Evolutionary conservation across 768 basidiomycete genomes (phyloP).

Genomic region (Mycena vulgaris): DNA sequence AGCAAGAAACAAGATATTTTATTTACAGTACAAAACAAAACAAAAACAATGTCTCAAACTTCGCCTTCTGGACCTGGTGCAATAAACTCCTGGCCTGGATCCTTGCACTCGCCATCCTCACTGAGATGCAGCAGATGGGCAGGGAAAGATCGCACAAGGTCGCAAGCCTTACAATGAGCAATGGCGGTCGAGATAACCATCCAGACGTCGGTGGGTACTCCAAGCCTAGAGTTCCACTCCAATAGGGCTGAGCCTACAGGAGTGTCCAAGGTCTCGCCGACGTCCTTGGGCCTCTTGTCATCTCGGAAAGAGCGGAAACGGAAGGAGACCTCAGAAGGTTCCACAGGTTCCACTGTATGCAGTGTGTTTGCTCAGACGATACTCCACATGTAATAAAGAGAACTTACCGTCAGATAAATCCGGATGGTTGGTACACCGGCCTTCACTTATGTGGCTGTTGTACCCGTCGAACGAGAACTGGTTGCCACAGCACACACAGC

Average conservation of each 20-base stretch:
- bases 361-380: background rate
- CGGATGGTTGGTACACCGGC: constrained; percentile 11
- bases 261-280: background rate
- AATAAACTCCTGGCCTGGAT: constrained; percentile 1
- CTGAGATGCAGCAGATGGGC: constrained; percentile 7
- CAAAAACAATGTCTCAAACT: no score
- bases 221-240: constrained; percentile 23
- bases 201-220: constrained; percentile 26
- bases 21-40: no score
- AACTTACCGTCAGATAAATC: background rate
- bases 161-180: background rate
- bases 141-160: constrained; percentile 9
- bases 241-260: background rate
- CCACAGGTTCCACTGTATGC: background rate
- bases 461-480: constrained; percentile 6
- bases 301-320: background rate
- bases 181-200: background rate
- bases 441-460: background rate
- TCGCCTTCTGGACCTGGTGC: background rate
- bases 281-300: background rate
- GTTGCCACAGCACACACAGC: background rate
- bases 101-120: background rate
- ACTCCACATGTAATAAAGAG: background rate
- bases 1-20: no score
- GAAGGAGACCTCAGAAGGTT: background rate